Percentiles rank a stretch among this genome's conserved stretches.
Evolutionary conservation across 179 eudicot genomes (phyloP).

Genomic region (Silene coronaria): DNA sequence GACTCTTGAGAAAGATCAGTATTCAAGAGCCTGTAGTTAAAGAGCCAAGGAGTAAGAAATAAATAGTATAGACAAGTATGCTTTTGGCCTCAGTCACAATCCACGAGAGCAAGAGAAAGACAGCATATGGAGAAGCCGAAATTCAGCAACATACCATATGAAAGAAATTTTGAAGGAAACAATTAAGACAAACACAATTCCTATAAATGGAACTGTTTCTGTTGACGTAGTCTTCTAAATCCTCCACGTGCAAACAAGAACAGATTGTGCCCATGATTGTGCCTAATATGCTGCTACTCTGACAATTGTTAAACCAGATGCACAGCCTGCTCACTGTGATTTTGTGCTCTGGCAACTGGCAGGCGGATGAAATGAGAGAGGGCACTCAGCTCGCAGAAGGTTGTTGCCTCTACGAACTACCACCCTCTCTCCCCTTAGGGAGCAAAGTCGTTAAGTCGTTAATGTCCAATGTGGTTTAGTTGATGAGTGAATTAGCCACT

Average conservation of each 20-base stretch:
- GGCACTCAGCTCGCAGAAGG: slow-evolving; percentile 42
- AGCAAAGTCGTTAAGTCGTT: slow-evolving; percentile 13
- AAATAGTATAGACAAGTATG: not conserved
- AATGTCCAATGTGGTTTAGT: not conserved
- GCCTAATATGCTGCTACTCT: slow-evolving; percentile 20
- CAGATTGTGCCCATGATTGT: slow-evolving; percentile 76
- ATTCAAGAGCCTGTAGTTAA: not conserved
- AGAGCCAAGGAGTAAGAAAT: not conserved
- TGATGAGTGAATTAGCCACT: not conserved
- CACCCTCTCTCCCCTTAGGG: slow-evolving; percentile 35
- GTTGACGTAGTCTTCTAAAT: slow-evolving; percentile 68
- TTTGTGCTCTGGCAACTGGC: slow-evolving; percentile 1
- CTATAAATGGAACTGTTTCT: slow-evolving; percentile 60
- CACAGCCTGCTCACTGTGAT: slow-evolving; percentile 17
- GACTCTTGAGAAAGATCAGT: not conserved
- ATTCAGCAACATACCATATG: slow-evolving; percentile 53
- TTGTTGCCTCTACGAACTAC: slow-evolving; percentile 40
- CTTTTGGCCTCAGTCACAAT: not conserved
- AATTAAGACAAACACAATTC: slow-evolving; percentile 71
- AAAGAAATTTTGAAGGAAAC: slow-evolving; percentile 68
- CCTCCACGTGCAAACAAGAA: slow-evolving; percentile 72
- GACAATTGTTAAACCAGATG: slow-evolving; percentile 4
- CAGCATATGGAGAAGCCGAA: slow-evolving; percentile 1
- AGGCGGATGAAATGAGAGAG: slow-evolving; percentile 32
- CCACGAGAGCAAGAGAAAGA: not conserved